A percentile compares a stretch with the other conserved stretches of the same genome.
These are phyloP conservation scores for Tolypocladium amazonense DNA, from an alignment of 2,329 filamentous ascomycete genomes.

Conservation along the genomic window DNA sequence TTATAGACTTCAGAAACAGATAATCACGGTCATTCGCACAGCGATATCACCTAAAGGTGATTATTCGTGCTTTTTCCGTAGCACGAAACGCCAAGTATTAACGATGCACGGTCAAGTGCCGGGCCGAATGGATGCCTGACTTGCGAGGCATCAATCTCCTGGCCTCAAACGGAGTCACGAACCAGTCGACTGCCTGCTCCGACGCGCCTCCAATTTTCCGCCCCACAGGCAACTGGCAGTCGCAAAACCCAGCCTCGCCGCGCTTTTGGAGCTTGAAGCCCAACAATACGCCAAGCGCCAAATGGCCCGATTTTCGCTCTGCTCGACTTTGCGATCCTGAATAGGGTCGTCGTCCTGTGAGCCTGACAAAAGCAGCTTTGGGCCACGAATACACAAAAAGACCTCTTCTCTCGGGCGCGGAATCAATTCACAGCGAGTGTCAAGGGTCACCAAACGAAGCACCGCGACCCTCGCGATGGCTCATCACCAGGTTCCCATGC, in stretches of 20 bases:
- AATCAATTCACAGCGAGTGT: neutral
- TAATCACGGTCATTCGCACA: neutral
- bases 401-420: neutral
- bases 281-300: slow-evolving; percentile 18
- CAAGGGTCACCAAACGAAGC: slow-evolving; percentile 8
- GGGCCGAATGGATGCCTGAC: slow-evolving; percentile 8
- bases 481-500: neutral
- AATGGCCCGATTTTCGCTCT: slow-evolving; percentile 22
- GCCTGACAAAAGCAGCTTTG: slow-evolving; percentile 7
- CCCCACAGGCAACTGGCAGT: slow-evolving; percentile 15
- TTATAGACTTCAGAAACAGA: neutral
- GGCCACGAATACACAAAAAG: neutral
- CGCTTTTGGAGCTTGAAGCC: neutral
- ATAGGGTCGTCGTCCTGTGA: slow-evolving; percentile 16
- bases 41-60: neutral
- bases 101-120: too few relatives aligned
- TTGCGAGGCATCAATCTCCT: slow-evolving; percentile 8
- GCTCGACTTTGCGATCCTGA: slow-evolving; percentile 19
- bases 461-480: neutral
- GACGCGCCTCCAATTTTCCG: slow-evolving; percentile 7
- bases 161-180: neutral
- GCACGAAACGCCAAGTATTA: neutral
- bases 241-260: slow-evolving; percentile 3
- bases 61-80: neutral
- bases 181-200: neutral